phyloP scores from a whole-genome alignment of 2,329 filamentous ascomycete genomes.

The Fusarium sarcochroum region DNA sequence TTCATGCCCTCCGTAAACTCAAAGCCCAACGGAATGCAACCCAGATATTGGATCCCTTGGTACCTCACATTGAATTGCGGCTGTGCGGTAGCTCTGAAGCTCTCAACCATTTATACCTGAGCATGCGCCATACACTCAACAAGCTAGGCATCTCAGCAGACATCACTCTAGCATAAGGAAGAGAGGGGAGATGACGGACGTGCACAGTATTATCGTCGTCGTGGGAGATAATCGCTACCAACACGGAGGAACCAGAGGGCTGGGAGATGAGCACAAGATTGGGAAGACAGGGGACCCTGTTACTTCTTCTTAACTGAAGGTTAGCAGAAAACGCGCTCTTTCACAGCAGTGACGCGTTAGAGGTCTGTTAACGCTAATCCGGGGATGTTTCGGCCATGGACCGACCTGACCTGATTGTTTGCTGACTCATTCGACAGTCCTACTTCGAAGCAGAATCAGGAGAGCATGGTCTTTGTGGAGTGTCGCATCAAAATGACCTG shows the following conservation, averaged over 20 bases:
- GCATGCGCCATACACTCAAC: too few species aligned
- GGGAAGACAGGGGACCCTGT: slow-evolving; percentile 12
- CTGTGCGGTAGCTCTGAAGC: slow-evolving; percentile 7
- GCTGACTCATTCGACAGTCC: background rate
- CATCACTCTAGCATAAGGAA: background rate
- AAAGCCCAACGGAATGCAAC: slow-evolving; percentile 25
- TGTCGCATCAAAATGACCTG: slow-evolving; percentile 1
- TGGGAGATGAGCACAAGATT: slow-evolving; percentile 31
- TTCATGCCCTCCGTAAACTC: slow-evolving; percentile 5
- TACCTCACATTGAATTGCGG: background rate
- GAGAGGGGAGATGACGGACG: slow-evolving; percentile 2
- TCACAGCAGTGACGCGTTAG: background rate
- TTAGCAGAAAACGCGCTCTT: slow-evolving; percentile 14
- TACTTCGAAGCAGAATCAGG: background rate
- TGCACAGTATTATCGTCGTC: slow-evolving; percentile 14
- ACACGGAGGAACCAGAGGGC: slow-evolving; percentile 3
- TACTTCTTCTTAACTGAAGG: slow-evolving; percentile 10
- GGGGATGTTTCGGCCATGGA: background rate
- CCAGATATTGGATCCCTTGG: background rate
- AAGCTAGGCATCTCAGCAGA: background rate
- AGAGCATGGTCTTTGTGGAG: slow-evolving; percentile 8
- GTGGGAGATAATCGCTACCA: slow-evolving; percentile 5
- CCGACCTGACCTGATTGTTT: background rate
- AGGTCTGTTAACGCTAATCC: slow-evolving; percentile 8
- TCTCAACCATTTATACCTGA: background rate